These are phyloP conservation scores for Yarrowia sp. DNA, from an alignment of 805 yeast genomes.

Conservation along the genomic window DNA sequence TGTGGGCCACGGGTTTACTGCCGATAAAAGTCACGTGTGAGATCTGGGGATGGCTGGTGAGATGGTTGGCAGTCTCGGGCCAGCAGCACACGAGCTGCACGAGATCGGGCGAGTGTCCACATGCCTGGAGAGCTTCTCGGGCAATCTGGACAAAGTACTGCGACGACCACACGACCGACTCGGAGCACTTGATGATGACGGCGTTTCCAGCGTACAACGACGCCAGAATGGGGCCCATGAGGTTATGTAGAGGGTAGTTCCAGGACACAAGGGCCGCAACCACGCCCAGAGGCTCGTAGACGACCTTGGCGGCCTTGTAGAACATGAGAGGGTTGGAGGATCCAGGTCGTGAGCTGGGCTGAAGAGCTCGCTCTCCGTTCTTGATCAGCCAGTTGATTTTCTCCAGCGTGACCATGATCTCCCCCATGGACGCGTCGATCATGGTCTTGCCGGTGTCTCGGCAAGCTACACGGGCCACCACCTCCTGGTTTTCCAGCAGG, in stretches of 20 bases:
- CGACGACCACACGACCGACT: constrained; percentile 95
- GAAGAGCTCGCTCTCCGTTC: constrained; percentile 77
- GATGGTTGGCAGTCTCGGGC: constrained; percentile 86
- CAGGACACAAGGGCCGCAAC: constrained; percentile 92
- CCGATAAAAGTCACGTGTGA: constrained; percentile 95
- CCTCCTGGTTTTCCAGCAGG: constrained; percentile 81
- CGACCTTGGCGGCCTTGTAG: constrained; percentile 90
- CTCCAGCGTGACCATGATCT: constrained; percentile 92
- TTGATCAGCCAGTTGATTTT: constrained; percentile 88
- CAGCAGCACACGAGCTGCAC: constrained; percentile 89
- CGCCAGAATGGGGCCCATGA: constrained; percentile 91
- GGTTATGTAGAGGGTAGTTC: constrained; percentile 97
- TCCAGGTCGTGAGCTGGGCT: constrained; percentile 80
- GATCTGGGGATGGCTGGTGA: constrained; percentile 82
- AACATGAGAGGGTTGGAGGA: constrained; percentile 85
- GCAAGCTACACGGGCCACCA: constrained; percentile 90
- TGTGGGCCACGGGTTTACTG: constrained; percentile 91
- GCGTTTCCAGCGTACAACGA: constrained; percentile 91
- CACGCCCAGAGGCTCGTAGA: constrained; percentile 91
- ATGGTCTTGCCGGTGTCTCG: constrained; percentile 96
- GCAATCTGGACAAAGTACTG: constrained; percentile 76
- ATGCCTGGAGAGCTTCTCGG: constrained; percentile 70
- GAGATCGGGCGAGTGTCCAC: constrained; percentile 79
- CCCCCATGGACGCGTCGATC: constrained; percentile 90
- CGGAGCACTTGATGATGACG: constrained; percentile 91